phyloP scores from a whole-genome alignment of 441 rosid species.

The Biscutella laevigata region DNA sequence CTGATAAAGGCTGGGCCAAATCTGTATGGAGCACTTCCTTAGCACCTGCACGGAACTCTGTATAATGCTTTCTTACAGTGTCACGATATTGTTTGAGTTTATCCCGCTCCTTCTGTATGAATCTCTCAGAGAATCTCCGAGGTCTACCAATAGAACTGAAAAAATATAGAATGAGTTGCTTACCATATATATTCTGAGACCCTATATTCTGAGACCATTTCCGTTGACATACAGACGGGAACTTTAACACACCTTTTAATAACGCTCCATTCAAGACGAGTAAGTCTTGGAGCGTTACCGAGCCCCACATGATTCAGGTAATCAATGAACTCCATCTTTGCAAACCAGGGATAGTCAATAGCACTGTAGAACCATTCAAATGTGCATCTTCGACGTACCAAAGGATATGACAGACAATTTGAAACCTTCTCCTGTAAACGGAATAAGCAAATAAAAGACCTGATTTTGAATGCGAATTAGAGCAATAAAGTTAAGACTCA shows the following conservation, averaged over 20 bases:
- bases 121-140: constrained; percentile 82
- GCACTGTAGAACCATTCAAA: constrained; percentile 99
- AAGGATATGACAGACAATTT: constrained; percentile 50
- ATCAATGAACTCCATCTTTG: constrained; percentile 83
- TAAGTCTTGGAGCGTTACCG: constrained; percentile 81
- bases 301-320: constrained; percentile 92
- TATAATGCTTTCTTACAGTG: constrained; percentile 75
- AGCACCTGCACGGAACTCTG: constrained; percentile 54
- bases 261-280: constrained; percentile 97
- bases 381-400: constrained; percentile 75
- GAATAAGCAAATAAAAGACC: constrained; percentile 12
- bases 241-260: constrained; percentile 57
- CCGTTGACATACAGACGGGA: neutral
- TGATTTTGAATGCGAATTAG: constrained; percentile 3
- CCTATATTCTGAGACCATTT: neutral
- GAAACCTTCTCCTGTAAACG: constrained; percentile 59
- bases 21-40: constrained; percentile 80
- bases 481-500: constrained; percentile 15
- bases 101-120: constrained; percentile 68
- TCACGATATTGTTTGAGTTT: constrained; percentile 82
- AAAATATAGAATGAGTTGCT: constrained; percentile 17
- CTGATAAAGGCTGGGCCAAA: constrained; percentile 79
- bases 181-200: too few relatives aligned
- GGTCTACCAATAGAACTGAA: constrained; percentile 94
- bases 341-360: constrained; percentile 98